These are phyloP conservation scores for Corymbia citriodora DNA, from an alignment of 441 rosid species.

Conservation along the genomic window DNA sequence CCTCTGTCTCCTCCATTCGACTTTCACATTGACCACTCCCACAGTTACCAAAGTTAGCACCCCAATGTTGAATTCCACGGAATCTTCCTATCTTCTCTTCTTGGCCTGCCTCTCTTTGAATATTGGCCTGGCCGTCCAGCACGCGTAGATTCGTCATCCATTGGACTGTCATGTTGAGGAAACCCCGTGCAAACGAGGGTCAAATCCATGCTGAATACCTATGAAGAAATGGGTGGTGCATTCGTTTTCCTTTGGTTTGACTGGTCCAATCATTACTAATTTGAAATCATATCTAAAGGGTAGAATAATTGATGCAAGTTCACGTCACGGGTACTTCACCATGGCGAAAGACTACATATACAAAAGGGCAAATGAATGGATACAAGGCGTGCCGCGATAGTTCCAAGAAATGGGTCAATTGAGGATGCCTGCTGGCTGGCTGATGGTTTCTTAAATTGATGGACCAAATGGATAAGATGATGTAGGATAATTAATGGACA, in stretches of 20 bases:
- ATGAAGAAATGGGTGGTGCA: neutral
- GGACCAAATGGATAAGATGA: neutral
- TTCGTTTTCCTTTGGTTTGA: neutral
- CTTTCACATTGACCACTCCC: neutral
- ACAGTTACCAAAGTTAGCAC: neutral
- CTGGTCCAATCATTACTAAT: neutral
- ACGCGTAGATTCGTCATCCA: neutral
- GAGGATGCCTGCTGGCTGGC: neutral
- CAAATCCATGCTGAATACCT: neutral
- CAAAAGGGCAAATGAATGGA: neutral
- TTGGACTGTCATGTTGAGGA: neutral
- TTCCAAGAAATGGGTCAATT: neutral
- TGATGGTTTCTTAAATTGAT: neutral
- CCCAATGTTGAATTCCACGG: neutral
- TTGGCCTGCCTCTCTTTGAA: neutral
- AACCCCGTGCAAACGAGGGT: neutral
- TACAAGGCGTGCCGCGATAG: neutral
- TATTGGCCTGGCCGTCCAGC: neutral
- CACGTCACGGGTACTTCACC: neutral
- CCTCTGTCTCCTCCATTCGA: neutral
- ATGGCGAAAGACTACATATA: no score
- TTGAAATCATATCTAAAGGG: neutral
- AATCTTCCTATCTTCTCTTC: neutral
- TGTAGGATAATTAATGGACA: neutral
- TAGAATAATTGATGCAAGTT: neutral